phyloP scores from a whole-genome alignment of 2,329 filamentous ascomycete genomes.

The Pezicula carpinea region DNA sequence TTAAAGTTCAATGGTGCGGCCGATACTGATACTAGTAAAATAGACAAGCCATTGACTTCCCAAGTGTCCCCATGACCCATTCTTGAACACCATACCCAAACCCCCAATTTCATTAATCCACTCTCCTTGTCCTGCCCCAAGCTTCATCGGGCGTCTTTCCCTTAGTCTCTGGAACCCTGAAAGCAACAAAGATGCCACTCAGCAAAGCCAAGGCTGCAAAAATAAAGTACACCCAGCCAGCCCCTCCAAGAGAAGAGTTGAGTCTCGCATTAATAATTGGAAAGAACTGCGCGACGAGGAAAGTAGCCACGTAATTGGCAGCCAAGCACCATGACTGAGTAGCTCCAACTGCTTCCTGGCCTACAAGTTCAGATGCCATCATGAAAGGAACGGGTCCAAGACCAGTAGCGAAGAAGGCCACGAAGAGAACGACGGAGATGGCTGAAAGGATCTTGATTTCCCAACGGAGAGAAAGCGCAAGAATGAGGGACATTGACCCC shows the following conservation, averaged over 20 bases:
- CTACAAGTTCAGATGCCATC: slow-evolving; percentile 84
- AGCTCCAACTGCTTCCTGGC: slow-evolving; percentile 83
- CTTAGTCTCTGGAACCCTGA: slow-evolving; percentile 80
- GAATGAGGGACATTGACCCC: slow-evolving; percentile 68
- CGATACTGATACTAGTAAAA: too few relatives aligned
- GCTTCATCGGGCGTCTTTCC: slow-evolving; percentile 84
- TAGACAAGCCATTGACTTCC: background rate
- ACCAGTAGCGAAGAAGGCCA: slow-evolving; percentile 84
- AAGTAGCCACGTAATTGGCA: slow-evolving; percentile 86
- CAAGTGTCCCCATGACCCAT: background rate
- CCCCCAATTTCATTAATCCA: slow-evolving; percentile 13
- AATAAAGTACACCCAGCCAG: slow-evolving; percentile 86
- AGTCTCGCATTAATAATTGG: slow-evolving; percentile 76
- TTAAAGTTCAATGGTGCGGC: too few relatives aligned
- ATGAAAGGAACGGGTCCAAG: slow-evolving; percentile 95
- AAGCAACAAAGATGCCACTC: slow-evolving; percentile 67
- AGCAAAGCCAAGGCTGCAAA: slow-evolving; percentile 71
- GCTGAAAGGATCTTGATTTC: slow-evolving; percentile 72
- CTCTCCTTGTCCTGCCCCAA: slow-evolving; percentile 64
- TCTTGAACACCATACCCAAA: too few relatives aligned
- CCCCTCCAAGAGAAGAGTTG: slow-evolving; percentile 57
- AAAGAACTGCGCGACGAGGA: slow-evolving; percentile 92
- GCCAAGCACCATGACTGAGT: slow-evolving; percentile 85
- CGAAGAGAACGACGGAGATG: slow-evolving; percentile 77
- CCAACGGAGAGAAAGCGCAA: slow-evolving; percentile 77